Percentiles rank a stretch among this genome's conserved stretches.
These are phyloP conservation scores for Apiosordaria backusii DNA, from an alignment of 495 filamentous ascomycete genomes.

Conservation along the genomic window DNA sequence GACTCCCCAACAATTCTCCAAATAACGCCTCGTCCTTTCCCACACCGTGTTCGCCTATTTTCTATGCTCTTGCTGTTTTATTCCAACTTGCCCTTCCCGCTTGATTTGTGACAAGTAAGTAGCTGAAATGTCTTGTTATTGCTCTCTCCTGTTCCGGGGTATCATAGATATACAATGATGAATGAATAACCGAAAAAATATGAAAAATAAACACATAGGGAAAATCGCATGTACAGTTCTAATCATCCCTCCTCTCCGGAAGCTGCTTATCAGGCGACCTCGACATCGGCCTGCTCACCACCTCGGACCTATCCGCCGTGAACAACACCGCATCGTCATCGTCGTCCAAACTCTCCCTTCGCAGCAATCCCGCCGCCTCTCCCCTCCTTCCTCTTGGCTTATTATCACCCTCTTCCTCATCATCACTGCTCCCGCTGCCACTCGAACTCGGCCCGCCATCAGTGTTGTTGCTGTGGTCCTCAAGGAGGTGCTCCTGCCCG, in stretches of 20 bases:
- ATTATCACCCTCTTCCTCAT: constrained; percentile 21
- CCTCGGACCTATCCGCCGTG: constrained; percentile 26
- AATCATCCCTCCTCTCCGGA: not conserved
- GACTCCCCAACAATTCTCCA: not conserved
- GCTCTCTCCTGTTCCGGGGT: not conserved
- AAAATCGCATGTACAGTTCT: not conserved
- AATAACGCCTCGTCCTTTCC: not conserved
- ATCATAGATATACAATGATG: not conserved
- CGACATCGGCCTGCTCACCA: constrained; percentile 3
- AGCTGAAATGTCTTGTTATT: not conserved
- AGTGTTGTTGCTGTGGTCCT: not conserved
- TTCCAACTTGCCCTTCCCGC: not conserved
- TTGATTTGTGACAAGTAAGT: not conserved
- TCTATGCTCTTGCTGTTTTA: not conserved
- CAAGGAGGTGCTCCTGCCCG: constrained; percentile 14
- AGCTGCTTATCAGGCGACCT: not conserved
- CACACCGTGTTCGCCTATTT: not conserved
- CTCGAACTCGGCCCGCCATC: not conserved
- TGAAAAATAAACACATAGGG: not conserved
- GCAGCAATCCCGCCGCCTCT: constrained; percentile 27
- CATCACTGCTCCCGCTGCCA: constrained; percentile 25
- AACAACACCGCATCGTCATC: constrained; percentile 23
- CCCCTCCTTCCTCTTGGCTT: constrained; percentile 15
- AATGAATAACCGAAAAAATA: not conserved
- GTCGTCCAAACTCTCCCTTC: constrained; percentile 10